These are phyloP conservation scores for Naganishia albida DNA, from an alignment of 1,284 basidiomycete species.

Conservation along the genomic window DNA sequence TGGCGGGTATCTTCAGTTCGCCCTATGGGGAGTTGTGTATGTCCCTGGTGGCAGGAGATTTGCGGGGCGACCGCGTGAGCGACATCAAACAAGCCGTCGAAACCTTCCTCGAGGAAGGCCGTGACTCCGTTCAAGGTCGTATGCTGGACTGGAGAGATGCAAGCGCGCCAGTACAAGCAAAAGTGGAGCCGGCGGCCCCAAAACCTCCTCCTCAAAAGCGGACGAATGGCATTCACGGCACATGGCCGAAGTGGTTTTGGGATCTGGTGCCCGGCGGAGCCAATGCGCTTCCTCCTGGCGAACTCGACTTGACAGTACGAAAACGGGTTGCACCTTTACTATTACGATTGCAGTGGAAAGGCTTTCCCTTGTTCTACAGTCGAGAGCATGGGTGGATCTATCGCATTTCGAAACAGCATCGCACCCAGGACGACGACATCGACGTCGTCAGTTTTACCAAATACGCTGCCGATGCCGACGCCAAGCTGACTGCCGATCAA, in stretches of 20 bases:
- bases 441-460: conserved; percentile 20
- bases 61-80: neutral
- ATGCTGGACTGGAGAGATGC: conserved; percentile 66
- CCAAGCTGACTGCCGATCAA: conserved; percentile 36
- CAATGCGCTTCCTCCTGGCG: conserved; percentile 43
- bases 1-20: conserved; percentile 19
- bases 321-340: conserved; percentile 82
- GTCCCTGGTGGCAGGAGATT: neutral
- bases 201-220: neutral
- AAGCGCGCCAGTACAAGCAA: conserved; percentile 33
- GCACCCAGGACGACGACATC: conserved; percentile 29
- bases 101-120: conserved; percentile 21
- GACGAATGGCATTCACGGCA: conserved; percentile 36
- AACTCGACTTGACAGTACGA: conserved; percentile 82
- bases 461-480: conserved; percentile 24
- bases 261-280: conserved; percentile 61
- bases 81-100: conserved; percentile 6
- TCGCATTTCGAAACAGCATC: conserved; percentile 62
- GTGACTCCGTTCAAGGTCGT: conserved; percentile 59
- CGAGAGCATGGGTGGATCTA: conserved; percentile 91
- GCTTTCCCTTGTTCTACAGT: conserved; percentile 81
- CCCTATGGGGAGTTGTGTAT: conserved; percentile 11
- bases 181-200: neutral
- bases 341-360: conserved; percentile 83
- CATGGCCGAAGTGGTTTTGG: conserved; percentile 95